phyloP scores from a whole-genome alignment of 2,329 filamentous ascomycete genomes.

The Sphaerulina musiva region DNA sequence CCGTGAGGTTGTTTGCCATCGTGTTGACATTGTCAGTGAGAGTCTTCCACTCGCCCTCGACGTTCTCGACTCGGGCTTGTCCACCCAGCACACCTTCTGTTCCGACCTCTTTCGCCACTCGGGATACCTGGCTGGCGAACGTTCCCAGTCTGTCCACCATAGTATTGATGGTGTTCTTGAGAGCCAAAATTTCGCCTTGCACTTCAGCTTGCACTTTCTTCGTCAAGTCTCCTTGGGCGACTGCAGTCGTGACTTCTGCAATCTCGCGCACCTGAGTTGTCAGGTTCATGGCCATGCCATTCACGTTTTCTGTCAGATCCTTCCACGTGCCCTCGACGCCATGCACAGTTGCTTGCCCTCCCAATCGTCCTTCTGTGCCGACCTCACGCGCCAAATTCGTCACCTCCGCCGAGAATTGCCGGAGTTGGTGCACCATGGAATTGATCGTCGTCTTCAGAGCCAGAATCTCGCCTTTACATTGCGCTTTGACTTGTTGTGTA shows the following conservation, averaged over 20 bases:
- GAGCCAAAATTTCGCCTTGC: constrained; percentile 45
- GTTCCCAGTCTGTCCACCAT: constrained; percentile 61
- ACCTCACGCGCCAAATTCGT: constrained; percentile 49
- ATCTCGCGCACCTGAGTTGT: constrained; percentile 48
- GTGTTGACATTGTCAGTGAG: constrained; percentile 62
- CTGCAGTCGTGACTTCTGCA: constrained; percentile 48
- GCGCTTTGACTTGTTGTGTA: constrained; percentile 47
- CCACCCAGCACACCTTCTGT: constrained; percentile 59
- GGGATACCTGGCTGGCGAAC: constrained; percentile 60
- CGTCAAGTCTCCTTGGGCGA: constrained; percentile 47
- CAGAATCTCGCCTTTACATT: constrained; percentile 48
- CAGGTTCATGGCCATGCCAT: constrained; percentile 49
- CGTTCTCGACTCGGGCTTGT: constrained; percentile 58
- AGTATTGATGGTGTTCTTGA: constrained; percentile 80
- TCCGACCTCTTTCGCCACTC: constrained; percentile 58
- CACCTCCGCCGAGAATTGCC: constrained; percentile 49
- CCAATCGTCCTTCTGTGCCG: constrained; percentile 47
- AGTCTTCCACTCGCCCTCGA: constrained; percentile 62
- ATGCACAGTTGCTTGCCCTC: constrained; percentile 48
- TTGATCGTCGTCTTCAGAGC: constrained; percentile 49
- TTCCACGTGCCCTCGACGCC: constrained; percentile 51
- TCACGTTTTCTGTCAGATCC: constrained; percentile 49
- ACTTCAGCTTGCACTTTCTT: constrained; percentile 49
- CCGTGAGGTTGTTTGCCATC: constrained; percentile 58
- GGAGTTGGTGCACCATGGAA: constrained; percentile 48